Evolutionary conservation across 352 stramenopile species (phyloP).

Genomic region (Phytophthora citrophthora): DNA sequence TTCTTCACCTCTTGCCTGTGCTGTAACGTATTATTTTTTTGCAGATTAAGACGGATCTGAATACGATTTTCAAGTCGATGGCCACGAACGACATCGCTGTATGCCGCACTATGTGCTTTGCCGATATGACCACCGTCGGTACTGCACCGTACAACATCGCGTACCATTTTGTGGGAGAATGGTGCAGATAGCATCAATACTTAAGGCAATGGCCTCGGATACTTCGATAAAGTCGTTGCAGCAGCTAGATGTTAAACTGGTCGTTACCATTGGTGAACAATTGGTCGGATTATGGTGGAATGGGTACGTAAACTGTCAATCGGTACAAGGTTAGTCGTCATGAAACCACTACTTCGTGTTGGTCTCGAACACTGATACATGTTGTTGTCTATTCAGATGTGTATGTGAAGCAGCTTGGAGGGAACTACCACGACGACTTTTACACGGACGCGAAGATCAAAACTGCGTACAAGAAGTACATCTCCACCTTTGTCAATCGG

Average conservation of each 20-base stretch:
- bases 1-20: too few species aligned
- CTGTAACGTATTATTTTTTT: too few species aligned
- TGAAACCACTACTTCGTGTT: background rate
- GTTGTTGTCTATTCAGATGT: background rate
- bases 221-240: too few species aligned
- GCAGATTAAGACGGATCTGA: too few species aligned
- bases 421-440: slow-evolving; percentile 41
- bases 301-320: slow-evolving; percentile 20
- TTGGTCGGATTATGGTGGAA: slow-evolving; percentile 45
- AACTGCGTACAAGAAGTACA: slow-evolving; percentile 36
- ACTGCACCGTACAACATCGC: slow-evolving; percentile 40
- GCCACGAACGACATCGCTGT: too few species aligned
- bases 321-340: slow-evolving; percentile 13
- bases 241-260: too few species aligned
- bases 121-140: too few species aligned
- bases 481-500: slow-evolving; percentile 27
- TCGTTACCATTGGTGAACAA: slow-evolving; percentile 44
- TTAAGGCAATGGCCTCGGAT: too few species aligned
- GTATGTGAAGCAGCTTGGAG: slow-evolving; percentile 34
- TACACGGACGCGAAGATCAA: slow-evolving; percentile 40
- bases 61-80: too few species aligned
- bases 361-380: background rate
- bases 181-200: too few species aligned
- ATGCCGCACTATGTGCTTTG: too few species aligned
- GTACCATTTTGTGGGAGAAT: too few species aligned